phyloP scores from a whole-genome alignment of 352 stramenopile species.

The Phytophthora tentaculata region DNA sequence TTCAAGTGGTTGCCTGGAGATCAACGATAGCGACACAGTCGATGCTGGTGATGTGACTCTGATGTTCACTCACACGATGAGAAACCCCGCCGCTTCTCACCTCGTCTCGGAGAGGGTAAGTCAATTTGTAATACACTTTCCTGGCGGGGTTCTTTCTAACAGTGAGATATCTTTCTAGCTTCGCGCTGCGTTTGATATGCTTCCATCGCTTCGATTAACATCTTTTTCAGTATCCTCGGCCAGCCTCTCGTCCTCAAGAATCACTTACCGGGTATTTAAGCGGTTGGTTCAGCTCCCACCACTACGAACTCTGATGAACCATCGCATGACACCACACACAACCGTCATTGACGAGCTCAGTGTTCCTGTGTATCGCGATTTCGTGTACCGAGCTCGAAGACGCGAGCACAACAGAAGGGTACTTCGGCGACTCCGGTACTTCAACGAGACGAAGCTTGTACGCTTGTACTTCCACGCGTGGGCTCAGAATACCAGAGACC shows the following conservation, averaged over 20 bases:
- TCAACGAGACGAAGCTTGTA: conserved; percentile 47
- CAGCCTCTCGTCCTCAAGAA: conserved; percentile 41
- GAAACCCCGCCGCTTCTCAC: conserved; percentile 51
- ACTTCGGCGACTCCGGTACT: conserved; percentile 59
- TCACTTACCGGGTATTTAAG: conserved; percentile 55
- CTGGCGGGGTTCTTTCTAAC: background rate
- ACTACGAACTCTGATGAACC: conserved; percentile 49
- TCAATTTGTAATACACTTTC: background rate
- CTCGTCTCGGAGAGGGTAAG: conserved; percentile 64
- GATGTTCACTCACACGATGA: conserved; percentile 60
- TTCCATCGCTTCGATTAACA: conserved; percentile 35
- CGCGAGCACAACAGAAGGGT: conserved; percentile 55
- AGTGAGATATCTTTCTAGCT: conserved; percentile 33
- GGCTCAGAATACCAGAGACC: conserved; percentile 39
- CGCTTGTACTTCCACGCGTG: conserved; percentile 53
- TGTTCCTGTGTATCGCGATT: conserved; percentile 55
- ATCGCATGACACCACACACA: conserved; percentile 48
- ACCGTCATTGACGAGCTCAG: conserved; percentile 63
- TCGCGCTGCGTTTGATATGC: conserved; percentile 50
- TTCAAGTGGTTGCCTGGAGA: conserved; percentile 60
- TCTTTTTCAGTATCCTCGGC: conserved; percentile 23
- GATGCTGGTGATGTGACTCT: conserved; percentile 46
- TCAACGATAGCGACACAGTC: conserved; percentile 40
- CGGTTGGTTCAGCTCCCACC: conserved; percentile 49
- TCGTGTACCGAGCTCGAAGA: conserved; percentile 53